A percentile compares a stretch with the other conserved stretches of the same genome.
Evolutionary conservation across 352 stramenopile genomes (phyloP).

Genomic region (Globisporangium nunn): DNA sequence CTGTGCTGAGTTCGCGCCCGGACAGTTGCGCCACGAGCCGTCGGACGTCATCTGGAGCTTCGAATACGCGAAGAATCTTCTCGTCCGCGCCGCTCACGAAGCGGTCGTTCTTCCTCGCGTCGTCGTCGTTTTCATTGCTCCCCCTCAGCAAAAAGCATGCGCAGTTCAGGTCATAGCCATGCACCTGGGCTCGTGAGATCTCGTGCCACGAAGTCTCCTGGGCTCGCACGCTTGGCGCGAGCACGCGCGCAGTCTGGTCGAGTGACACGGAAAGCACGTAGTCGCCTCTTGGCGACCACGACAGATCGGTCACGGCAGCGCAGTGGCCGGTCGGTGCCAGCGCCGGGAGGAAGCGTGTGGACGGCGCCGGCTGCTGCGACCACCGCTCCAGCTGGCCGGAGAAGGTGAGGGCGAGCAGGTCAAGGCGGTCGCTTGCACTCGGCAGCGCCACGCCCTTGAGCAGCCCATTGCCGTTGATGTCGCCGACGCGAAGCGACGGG

Average conservation of each 20-base stretch:
- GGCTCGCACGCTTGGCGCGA: slow-evolving; percentile 20
- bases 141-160: slow-evolving; percentile 34
- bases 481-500: slow-evolving; percentile 45
- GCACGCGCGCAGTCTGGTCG: slow-evolving; percentile 62
- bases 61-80: slow-evolving; percentile 77
- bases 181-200: slow-evolving; percentile 71
- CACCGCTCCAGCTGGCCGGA: slow-evolving; percentile 61
- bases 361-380: slow-evolving; percentile 39
- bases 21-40: slow-evolving; percentile 23
- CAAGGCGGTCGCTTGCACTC: slow-evolving; percentile 18
- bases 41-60: slow-evolving; percentile 48
- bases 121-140: background rate
- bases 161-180: slow-evolving; percentile 80
- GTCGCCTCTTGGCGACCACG: slow-evolving; percentile 50
- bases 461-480: slow-evolving; percentile 48
- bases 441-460: slow-evolving; percentile 35
- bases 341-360: slow-evolving; percentile 41
- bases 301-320: slow-evolving; percentile 49
- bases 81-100: slow-evolving; percentile 79
- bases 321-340: slow-evolving; percentile 53
- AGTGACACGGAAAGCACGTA: slow-evolving; percentile 70
- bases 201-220: slow-evolving; percentile 31
- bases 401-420: slow-evolving; percentile 58
- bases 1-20: background rate
- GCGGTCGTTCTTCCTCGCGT: slow-evolving; percentile 18